Evolutionary conservation across 495 filamentous ascomycete species (phyloP).

Genomic region (Bathelium albidoporum): DNA sequence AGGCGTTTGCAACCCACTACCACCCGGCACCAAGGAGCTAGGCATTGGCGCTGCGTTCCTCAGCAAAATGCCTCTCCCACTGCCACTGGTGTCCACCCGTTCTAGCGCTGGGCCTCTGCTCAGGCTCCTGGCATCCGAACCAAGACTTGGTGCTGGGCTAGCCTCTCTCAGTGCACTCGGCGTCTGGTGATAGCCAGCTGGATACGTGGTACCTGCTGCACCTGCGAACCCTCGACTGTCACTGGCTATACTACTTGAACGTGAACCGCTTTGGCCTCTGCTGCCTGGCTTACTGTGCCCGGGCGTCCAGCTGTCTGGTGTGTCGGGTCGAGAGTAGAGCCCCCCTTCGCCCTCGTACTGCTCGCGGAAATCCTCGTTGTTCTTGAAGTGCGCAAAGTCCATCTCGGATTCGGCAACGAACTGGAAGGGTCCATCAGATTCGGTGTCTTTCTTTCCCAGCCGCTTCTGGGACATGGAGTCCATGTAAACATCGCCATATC

Average conservation of each 20-base stretch:
- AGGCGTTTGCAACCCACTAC: conserved; percentile 6
- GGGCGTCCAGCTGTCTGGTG: conserved; percentile 18
- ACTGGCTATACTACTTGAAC: conserved; percentile 18
- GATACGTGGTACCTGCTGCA: conserved; percentile 23
- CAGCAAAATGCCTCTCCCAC: conserved; percentile 25
- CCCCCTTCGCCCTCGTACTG: conserved; percentile 69
- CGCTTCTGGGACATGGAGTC: conserved; percentile 67
- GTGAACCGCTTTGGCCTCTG: conserved; percentile 16
- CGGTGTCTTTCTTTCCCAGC: conserved; percentile 54
- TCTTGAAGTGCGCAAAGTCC: conserved; percentile 87
- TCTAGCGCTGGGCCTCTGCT: conserved; percentile 13
- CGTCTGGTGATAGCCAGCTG: conserved; percentile 30
- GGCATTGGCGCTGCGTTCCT: conserved; percentile 6
- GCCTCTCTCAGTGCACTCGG: conserved; percentile 23
- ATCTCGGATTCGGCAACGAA: conserved; percentile 82
- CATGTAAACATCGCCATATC: conserved; percentile 56
- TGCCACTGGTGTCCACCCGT: conserved; percentile 20
- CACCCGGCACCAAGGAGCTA: conserved; percentile 10
- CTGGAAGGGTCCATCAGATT: conserved; percentile 53
- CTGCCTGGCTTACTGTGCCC: conserved; percentile 7
- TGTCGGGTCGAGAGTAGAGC: conserved; percentile 28
- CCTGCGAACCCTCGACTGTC: conserved; percentile 4
- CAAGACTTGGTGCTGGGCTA: conserved; percentile 17
- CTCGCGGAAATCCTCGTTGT: conserved; percentile 76
- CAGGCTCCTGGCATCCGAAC: conserved; percentile 12